Evolutionary conservation across 192 early-diverging fungal species (phyloP).

Genomic region (Backusella mclennaniae): DNA sequence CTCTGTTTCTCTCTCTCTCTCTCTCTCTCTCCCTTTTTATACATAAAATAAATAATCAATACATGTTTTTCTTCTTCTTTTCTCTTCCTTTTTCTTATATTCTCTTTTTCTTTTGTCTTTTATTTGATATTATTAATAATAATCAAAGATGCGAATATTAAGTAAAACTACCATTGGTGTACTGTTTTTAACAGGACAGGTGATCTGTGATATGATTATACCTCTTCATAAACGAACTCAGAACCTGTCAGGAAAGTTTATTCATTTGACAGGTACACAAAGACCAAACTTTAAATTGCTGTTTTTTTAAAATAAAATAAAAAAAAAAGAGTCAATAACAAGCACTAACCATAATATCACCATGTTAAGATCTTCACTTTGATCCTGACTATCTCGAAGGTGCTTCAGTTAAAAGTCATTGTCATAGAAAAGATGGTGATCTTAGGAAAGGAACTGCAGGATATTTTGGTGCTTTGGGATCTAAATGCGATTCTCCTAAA

Average conservation of each 20-base stretch:
- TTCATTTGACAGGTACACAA: conserved; percentile 35
- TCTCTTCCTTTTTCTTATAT: not conserved
- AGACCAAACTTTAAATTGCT: not conserved
- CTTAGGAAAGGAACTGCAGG: conserved; percentile 34
- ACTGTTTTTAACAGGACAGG: not conserved
- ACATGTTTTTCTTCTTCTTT: not conserved
- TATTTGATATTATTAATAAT: not conserved
- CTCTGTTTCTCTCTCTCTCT: not conserved
- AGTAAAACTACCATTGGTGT: not conserved
- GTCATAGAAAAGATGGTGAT: conserved; percentile 30
- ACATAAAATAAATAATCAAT: not conserved
- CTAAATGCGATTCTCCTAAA: conserved; percentile 37
- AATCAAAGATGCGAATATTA: not conserved
- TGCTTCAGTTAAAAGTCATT: conserved; percentile 26
- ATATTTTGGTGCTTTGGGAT: conserved; percentile 29
- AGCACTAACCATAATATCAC: not conserved
- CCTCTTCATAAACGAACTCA: conserved; percentile 10
- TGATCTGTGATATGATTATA: not conserved
- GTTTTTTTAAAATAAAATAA: not conserved
- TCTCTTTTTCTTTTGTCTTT: not conserved
- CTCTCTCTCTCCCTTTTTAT: not conserved
- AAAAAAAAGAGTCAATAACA: too few relatives aligned
- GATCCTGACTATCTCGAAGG: conserved; percentile 30
- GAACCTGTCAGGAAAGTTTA: conserved; percentile 24
- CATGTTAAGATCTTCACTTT: conserved; percentile 35